Evolutionary conservation across 768 basidiomycete genomes (phyloP), one percentile per base, ranked within the genome.

Genomic region (Leccinum barrowsii): DNA sequence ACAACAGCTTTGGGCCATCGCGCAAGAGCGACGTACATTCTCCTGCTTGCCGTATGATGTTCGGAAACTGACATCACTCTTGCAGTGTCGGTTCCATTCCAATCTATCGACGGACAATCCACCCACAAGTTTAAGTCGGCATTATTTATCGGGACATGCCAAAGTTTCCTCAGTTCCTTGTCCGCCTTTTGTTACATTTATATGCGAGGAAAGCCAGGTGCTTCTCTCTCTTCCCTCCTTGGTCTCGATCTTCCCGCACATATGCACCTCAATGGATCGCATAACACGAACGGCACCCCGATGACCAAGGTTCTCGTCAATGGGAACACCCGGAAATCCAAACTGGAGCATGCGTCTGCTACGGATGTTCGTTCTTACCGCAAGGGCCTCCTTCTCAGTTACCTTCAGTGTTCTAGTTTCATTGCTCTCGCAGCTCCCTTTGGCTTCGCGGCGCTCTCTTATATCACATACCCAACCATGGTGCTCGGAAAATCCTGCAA

Each of bases 401-500:
- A 92, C 74, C 78, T 93, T 54, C 92, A 92, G 73, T 90, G 93
- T 70, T 85, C 95, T 22, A 69, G 89, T 22, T 88, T 94, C 73
- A 92, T 97, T 63, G 94, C 94, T 42, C 77, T 85, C 40, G 96
- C 96, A 2, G 90, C 94, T 21, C 97, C 96, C 3, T 96, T 98
- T 70, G 95, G 96, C 54, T 98, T 98, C 76, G 90, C 94, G 11
- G 86, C 94, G 5, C 87, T 98, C 46, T 86, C 92, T 24, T 92
- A 96, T 76, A 94, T 99, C 70, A 94, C 94, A 17, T 98, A 98
- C 78, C 97, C 97, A 52, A 94, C 96, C 47, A 96, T 98, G 91
- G 95, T 98, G 34, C 88, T 98, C 63, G 97, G 92, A 54, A 98
- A 98, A 74, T 98, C 95, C 0, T 98, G 97, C 82, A 98, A 98